Evolutionary conservation across 352 stramenopile species (phyloP), one percentile per base, ranked within the genome.

Genomic region (Globisporangium sylvaticum): DNA sequence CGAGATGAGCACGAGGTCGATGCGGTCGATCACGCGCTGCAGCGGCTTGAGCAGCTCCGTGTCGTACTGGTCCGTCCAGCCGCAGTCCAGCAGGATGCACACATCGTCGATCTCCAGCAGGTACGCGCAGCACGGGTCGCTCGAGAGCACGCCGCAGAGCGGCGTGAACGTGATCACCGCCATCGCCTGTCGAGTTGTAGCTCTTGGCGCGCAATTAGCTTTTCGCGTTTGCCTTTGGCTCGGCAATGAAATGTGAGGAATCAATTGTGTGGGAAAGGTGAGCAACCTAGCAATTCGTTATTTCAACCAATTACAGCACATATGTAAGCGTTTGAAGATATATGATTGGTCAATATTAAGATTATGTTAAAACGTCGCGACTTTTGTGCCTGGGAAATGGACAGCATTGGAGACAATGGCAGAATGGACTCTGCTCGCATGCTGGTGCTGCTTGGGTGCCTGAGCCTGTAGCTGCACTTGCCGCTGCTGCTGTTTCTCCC

Each of bases 61-160:
- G 50, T 96, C 83, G 75, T 96, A 97, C 65, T 81, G 79, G 64
- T 96, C 90, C 44, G 89, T 95, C 89, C 91, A 97, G 18, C 91
- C 91, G 65, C 91, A 97, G 80, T 97, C 91, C 57, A 97, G 71
- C 37, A 97, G 69, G 62, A 97, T 97, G 68, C 87, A 92, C 25
- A 96, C 90, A n/a, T 96, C 88, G 64, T 97, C 90, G 67, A 97
- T 87, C 74, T 97, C 89, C 52, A 97, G 77, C 72, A 97, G 75
- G 61, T 95, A 97, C 64, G 87, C 87, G 69, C 87, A 93, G 76
- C 88, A 94, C 50, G 74, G 84, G 32, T 87, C 84, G 62, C 75
- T 84, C 57, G 88, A 95, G 57, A 84, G 85, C 69, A 96, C 89
- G 66, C 89, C 89, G 54, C 94, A 96, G 20, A 96, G 83, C 73